These are phyloP conservation scores for Phytopythium litorale DNA, from an alignment of 352 stramenopile genomes.

Conservation along the genomic window DNA sequence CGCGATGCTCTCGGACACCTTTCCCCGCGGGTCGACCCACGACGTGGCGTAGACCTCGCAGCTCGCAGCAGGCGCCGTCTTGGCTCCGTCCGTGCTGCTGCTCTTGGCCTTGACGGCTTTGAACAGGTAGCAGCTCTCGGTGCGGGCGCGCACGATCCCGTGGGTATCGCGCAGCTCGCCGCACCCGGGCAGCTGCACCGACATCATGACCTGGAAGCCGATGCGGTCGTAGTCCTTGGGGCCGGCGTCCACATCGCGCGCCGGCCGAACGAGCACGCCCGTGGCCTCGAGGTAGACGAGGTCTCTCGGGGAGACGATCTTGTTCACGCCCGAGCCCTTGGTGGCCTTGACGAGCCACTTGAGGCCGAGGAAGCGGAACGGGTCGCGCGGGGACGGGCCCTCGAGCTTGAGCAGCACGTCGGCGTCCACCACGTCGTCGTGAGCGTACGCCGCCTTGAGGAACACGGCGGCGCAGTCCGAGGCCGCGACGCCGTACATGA, in stretches of 20 bases:
- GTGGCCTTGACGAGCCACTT: slow-evolving; percentile 66
- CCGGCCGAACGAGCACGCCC: slow-evolving; percentile 39
- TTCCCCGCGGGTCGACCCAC: slow-evolving; percentile 24
- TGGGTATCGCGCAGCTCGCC: slow-evolving; percentile 31
- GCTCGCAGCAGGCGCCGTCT: not conserved
- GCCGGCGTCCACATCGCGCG: slow-evolving; percentile 7
- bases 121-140: slow-evolving; percentile 43
- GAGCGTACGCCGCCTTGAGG: slow-evolving; percentile 40
- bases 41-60: slow-evolving; percentile 43
- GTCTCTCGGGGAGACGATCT: slow-evolving; percentile 36
- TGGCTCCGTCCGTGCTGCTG: not conserved
- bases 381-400: slow-evolving; percentile 45
- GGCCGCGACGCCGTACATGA: slow-evolving; percentile 56
- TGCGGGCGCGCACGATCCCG: slow-evolving; percentile 27
- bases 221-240: slow-evolving; percentile 43
- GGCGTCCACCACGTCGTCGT: slow-evolving; percentile 48
- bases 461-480: slow-evolving; percentile 50
- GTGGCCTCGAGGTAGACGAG: slow-evolving; percentile 68
- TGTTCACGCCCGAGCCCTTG: slow-evolving; percentile 34
- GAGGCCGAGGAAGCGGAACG: slow-evolving; percentile 62
- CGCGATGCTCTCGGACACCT: slow-evolving; percentile 20
- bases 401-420: slow-evolving; percentile 56
- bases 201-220: slow-evolving; percentile 67
- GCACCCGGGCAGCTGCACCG: slow-evolving; percentile 36
- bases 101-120: slow-evolving; percentile 20